These are phyloP conservation scores for Apiospora marii DNA, from an alignment of 2,329 filamentous ascomycete genomes.

Conservation along the genomic window DNA sequence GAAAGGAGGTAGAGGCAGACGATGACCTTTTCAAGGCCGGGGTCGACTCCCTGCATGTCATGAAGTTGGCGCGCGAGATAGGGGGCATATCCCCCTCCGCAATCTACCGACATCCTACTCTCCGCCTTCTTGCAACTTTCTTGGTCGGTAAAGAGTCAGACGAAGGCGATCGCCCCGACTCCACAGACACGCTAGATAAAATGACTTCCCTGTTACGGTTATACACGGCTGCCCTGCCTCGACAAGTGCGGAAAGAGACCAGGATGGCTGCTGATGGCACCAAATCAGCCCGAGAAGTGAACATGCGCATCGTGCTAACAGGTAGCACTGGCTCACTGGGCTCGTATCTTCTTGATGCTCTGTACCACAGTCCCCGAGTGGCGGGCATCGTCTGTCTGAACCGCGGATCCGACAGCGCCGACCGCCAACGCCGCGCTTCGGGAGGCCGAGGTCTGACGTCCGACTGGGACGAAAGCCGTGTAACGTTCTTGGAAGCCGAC, in stretches of 20 bases:
- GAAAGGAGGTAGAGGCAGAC: constrained; percentile 33
- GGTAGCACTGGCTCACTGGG: constrained; percentile 60
- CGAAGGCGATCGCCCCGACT: background rate
- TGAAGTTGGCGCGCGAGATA: constrained; percentile 28
- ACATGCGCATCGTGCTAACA: constrained; percentile 46
- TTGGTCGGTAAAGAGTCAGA: constrained; percentile 22
- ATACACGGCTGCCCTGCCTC: background rate
- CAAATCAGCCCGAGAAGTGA: constrained; percentile 15
- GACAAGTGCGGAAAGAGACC: background rate
- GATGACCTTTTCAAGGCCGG: constrained; percentile 49
- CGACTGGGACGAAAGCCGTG: constrained; percentile 42
- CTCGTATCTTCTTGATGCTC: constrained; percentile 52
- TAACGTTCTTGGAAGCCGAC: constrained; percentile 58
- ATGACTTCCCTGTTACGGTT: background rate
- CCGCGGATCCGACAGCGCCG: constrained; percentile 50
- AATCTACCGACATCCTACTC: constrained; percentile 34
- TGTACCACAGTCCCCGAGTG: constrained; percentile 45
- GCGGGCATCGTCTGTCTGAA: constrained; percentile 57
- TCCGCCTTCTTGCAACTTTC: constrained; percentile 36
- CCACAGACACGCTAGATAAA: background rate
- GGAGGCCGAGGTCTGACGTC: constrained; percentile 47
- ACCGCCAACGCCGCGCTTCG: constrained; percentile 46
- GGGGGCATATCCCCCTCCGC: background rate
- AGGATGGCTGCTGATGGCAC: background rate
- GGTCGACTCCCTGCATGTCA: constrained; percentile 50